Conservation (phyloP, 768 basidiomycete species). For the Panus rudis region DNA sequence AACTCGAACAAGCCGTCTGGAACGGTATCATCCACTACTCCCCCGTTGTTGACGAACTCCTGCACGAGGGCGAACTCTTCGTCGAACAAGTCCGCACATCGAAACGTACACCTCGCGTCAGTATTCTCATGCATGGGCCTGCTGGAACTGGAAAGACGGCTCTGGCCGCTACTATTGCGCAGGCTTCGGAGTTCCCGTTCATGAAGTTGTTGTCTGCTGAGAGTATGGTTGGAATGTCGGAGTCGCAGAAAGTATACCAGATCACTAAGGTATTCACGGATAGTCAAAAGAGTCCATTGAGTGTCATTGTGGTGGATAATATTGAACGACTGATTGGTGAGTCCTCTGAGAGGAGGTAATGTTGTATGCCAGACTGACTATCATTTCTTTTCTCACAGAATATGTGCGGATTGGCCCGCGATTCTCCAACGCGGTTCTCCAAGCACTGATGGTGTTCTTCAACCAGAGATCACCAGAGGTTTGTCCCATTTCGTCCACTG, state of each 20-base stretch:
- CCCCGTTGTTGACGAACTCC: constrained; percentile 64
- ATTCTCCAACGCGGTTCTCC: constrained; percentile 91
- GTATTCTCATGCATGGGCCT: constrained; percentile 81
- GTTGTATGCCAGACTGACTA: neutral
- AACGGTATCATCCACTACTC: constrained; percentile 95
- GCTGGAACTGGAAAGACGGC: constrained; percentile 94
- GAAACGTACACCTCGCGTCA: constrained; percentile 86
- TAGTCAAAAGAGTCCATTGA: constrained; percentile 95
- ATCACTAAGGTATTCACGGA: constrained; percentile 92
- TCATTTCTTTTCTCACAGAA: constrained; percentile 41
- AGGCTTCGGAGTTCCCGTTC: constrained; percentile 92
- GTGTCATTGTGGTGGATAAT: constrained; percentile 93
- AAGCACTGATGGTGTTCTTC: constrained; percentile 83
- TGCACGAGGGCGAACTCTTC: constrained; percentile 80
- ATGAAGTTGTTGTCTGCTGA: constrained; percentile 97
- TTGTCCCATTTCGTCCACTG: constrained; percentile 8
- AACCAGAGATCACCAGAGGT: constrained; percentile 91
- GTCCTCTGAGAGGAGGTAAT: constrained; percentile 18
- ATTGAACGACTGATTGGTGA: constrained; percentile 87
- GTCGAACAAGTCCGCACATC: constrained; percentile 93
- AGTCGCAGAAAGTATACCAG: constrained; percentile 82
- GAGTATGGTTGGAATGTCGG: constrained; percentile 94
- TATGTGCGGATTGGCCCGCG: constrained; percentile 97
- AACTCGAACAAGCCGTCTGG: constrained; percentile 86
- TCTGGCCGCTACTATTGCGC: constrained; percentile 88